Conservation (phyloP, 768 basidiomycete species). For the Termitomyces sp. region DNA sequence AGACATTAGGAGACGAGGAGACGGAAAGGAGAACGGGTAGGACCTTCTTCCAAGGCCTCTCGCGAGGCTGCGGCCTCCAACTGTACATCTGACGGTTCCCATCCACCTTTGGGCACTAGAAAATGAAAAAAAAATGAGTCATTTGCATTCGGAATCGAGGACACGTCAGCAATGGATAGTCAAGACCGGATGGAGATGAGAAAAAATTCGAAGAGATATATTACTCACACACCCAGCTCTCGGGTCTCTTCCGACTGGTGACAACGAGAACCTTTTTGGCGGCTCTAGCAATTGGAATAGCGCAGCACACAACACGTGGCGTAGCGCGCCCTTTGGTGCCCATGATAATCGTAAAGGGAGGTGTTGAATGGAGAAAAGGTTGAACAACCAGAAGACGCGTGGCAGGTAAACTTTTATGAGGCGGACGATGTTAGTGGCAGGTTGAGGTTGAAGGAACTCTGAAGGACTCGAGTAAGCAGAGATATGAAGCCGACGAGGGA, state of each 20-base stretch:
- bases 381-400: neutral
- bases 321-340: slow-evolving; percentile 70
- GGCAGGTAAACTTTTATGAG: neutral
- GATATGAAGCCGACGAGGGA: neutral
- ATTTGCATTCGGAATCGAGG: slow-evolving; percentile 5
- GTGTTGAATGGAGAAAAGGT: neutral
- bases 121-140: slow-evolving; percentile 3
- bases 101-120: slow-evolving; percentile 89
- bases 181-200: slow-evolving; percentile 2
- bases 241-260: slow-evolving; percentile 77
- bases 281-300: slow-evolving; percentile 74
- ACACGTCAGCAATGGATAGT: slow-evolving; percentile 8
- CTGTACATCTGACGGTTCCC: slow-evolving; percentile 75
- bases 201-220: neutral
- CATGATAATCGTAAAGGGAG: slow-evolving; percentile 23
- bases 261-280: slow-evolving; percentile 77
- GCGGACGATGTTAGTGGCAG: neutral
- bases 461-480: neutral
- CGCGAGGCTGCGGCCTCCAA: slow-evolving; percentile 85
- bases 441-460: neutral
- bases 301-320: slow-evolving; percentile 87
- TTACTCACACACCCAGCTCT: slow-evolving; percentile 85
- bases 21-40: slow-evolving; percentile 74
- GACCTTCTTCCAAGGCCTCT: slow-evolving; percentile 96
- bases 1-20: slow-evolving; percentile 65